Base-by-base conservation (phyloP, 768 basidiomycete species). In the Termitomyces sp. region DNA sequence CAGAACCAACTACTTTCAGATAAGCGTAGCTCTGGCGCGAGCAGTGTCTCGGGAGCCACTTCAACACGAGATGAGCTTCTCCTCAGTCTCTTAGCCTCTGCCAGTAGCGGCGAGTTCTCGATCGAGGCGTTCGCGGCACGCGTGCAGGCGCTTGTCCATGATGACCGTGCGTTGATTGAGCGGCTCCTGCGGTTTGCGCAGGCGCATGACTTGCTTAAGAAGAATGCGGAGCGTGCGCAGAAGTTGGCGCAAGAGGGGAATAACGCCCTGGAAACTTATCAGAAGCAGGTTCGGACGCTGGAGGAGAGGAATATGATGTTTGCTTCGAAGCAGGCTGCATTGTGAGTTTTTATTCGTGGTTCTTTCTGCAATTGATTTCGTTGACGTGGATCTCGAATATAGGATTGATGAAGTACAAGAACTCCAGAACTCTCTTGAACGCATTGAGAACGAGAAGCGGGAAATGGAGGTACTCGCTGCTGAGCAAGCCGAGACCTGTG, bases 151-250 rank as follows among this genome's bases (percentile, higher is more conserved):
- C 78, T 97, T 56, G 79, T 97, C 53, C 78, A 82, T 34, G 96
- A 97, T 70, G 93, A 95, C 65, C 83, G 86, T 26, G 80, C 89
- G 20, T 73, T 98, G 59, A 92, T 95, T 60, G 90, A 93, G 71
- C 82, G 94, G 33, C 74, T 95, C 39, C 76, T 93, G 51, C 84
- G 92, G 26, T 90, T 93, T 64, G 94, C 91, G 2, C 88, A 92
- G 71, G 91, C 93, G 50, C 89, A 95, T 58, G 94, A 96, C 63
- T 67, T 95, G 62, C 80, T 96, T 60, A 96, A 94, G 81, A 90
- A 88, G 74, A 95, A 94, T 67, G 93, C 93, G 20, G 93, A 93
- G 67, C 80, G 93, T 49, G 94, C 93, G 22, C 90, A 95, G 78
- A 93, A 93, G 72, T 80, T 96, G 30, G 91, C 92, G 4, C 87